phyloP scores from a whole-genome alignment of 2,329 filamentous ascomycete genomes.

The Dothideomycetes sp. region DNA sequence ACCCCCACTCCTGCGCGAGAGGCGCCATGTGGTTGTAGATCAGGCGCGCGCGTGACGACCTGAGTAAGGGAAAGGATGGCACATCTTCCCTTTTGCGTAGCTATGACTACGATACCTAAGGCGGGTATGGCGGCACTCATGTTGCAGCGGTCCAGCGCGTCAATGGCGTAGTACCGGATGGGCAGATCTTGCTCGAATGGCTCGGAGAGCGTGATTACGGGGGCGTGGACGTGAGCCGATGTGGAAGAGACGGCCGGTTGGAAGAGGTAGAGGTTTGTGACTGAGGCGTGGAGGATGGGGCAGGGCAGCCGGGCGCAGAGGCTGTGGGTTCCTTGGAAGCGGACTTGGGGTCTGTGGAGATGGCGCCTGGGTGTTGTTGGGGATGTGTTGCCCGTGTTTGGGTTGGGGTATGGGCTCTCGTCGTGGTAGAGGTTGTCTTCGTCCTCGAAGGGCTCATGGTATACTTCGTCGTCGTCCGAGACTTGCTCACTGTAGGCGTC shows the following conservation, averaged over 20 bases:
- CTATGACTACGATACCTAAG: constrained; percentile 57
- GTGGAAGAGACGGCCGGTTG: constrained; percentile 19
- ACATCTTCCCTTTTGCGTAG: constrained; percentile 55
- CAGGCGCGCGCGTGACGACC: constrained; percentile 4
- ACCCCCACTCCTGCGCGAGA: constrained; percentile 21
- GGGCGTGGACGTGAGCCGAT: constrained; percentile 5
- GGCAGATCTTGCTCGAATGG: constrained; percentile 24
- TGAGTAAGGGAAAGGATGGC: constrained; percentile 50
- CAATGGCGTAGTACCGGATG: constrained; percentile 19
- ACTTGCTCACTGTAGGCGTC: too few species aligned
- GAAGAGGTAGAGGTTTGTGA: constrained; percentile 32
- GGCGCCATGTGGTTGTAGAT: neutral
- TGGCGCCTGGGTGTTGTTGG: constrained; percentile 12
- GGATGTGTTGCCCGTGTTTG: constrained; percentile 17
- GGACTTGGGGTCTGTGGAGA: constrained; percentile 4
- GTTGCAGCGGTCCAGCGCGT: constrained; percentile 43
- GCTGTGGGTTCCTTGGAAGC: constrained; percentile 13
- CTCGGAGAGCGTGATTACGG: constrained; percentile 16
- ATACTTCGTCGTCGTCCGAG: too few species aligned
- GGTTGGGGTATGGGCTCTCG: too few species aligned
- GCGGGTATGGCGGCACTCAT: constrained; percentile 57
- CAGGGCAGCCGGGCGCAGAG: constrained; percentile 23
- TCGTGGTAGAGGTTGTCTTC: too few species aligned
- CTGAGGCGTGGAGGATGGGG: constrained; percentile 29
- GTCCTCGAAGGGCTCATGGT: too few species aligned